phyloP scores from a whole-genome alignment of 208 protist genomes.

The Entamoeba invadens region DNA sequence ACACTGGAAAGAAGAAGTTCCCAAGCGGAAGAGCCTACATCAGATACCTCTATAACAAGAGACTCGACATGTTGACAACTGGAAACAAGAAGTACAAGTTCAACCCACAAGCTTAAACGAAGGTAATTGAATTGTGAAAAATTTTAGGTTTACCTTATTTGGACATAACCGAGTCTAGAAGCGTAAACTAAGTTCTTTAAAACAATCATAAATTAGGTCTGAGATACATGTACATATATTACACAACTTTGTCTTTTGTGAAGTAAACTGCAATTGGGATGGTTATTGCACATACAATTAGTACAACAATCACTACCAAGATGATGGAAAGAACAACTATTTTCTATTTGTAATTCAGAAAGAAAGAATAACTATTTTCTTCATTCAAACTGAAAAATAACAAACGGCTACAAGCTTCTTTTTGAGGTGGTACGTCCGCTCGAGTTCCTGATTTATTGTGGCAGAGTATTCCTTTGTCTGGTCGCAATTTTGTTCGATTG shows the following conservation, averaged over 20 bases:
- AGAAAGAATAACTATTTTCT: conserved; percentile 4
- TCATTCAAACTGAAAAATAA: not conserved
- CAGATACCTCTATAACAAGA: conserved; percentile 2
- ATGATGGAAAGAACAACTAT: not conserved
- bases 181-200: too few species aligned
- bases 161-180: too few species aligned
- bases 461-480: not conserved
- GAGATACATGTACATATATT: too few species aligned
- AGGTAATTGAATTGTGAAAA: not conserved
- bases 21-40: not conserved
- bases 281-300: not conserved
- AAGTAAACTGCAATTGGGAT: not conserved
- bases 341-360: not conserved
- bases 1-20: conserved; percentile 8
- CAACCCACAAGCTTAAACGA: not conserved
- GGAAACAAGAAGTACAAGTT: conserved; percentile 6
- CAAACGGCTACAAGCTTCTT: not conserved
- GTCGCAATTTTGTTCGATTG: not conserved
- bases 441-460: not conserved
- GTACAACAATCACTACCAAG: not conserved
- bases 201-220: too few species aligned
- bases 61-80: not conserved
- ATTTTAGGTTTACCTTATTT: not conserved
- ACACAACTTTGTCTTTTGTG: not conserved
- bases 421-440: not conserved